Percentiles rank a stretch among this genome's conserved stretches.
phyloP scores from a whole-genome alignment of 495 filamentous ascomycete species.

The Pseudoneurospora amorphoporcata region DNA sequence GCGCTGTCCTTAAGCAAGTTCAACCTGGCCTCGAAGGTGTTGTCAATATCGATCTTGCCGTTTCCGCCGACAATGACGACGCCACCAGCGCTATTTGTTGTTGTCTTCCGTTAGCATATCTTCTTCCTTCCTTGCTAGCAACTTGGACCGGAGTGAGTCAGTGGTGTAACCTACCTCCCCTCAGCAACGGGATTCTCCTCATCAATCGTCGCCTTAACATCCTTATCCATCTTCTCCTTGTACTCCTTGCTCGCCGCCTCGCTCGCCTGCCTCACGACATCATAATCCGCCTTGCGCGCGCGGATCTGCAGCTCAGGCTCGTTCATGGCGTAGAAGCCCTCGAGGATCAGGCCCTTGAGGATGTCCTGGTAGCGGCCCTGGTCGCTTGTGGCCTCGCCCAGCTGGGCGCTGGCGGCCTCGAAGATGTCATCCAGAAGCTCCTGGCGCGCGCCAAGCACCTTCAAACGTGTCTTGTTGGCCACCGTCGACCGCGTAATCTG shows the following conservation, averaged over 20 bases:
- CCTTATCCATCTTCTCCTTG: constrained; percentile 60
- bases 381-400: constrained; percentile 56
- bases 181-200: constrained; percentile 72
- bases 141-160: neutral
- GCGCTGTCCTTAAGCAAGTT: constrained; percentile 73
- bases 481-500: constrained; percentile 93
- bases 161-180: constrained; percentile 58
- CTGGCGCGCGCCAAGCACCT: constrained; percentile 76
- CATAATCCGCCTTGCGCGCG: constrained; percentile 70
- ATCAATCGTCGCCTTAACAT: constrained; percentile 53
- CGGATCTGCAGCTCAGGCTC: constrained; percentile 66
- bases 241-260: constrained; percentile 67
- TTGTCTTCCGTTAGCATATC: constrained; percentile 8
- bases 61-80: constrained; percentile 66
- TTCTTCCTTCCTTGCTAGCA: neutral
- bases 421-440: constrained; percentile 90
- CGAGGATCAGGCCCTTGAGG: constrained; percentile 71
- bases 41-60: constrained; percentile 97
- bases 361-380: constrained; percentile 60
- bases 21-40: constrained; percentile 90
- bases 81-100: constrained; percentile 60
- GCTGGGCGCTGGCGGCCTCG: constrained; percentile 57
- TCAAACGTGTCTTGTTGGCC: constrained; percentile 86
- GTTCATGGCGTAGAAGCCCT: constrained; percentile 79
- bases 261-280: constrained; percentile 61